These are phyloP conservation scores for Russula olivacea DNA, from an alignment of 768 basidiomycete species.

Conservation along the genomic window DNA sequence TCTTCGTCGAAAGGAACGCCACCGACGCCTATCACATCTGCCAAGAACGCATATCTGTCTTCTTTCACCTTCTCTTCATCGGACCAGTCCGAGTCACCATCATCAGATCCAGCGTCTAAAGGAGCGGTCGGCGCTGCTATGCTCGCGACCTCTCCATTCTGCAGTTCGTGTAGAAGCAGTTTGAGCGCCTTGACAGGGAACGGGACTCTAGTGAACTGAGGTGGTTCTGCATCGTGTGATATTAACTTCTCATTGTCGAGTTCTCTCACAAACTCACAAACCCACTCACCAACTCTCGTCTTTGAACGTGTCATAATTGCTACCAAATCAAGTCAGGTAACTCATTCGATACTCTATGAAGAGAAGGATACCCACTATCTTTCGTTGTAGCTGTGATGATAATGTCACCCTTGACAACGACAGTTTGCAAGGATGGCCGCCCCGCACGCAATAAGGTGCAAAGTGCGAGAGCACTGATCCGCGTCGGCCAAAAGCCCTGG, in stretches of 20 bases:
- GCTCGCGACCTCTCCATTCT: slow-evolving; percentile 68
- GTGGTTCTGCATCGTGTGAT: slow-evolving; percentile 53
- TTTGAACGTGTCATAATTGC: slow-evolving; percentile 96
- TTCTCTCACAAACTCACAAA: neutral
- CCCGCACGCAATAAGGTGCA: slow-evolving; percentile 63
- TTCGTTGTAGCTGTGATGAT: slow-evolving; percentile 75
- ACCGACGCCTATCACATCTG: slow-evolving; percentile 72
- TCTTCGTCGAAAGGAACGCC: slow-evolving; percentile 66
- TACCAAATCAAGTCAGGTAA: slow-evolving; percentile 29
- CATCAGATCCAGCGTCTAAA: slow-evolving; percentile 65
- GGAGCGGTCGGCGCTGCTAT: slow-evolving; percentile 50
- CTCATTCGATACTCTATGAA: neutral
- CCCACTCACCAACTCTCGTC: slow-evolving; percentile 70
- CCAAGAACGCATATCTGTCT: slow-evolving; percentile 79
- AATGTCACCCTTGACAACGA: slow-evolving; percentile 87
- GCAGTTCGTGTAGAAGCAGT: slow-evolving; percentile 77
- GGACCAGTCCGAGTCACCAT: slow-evolving; percentile 89
- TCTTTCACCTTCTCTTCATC: slow-evolving; percentile 76
- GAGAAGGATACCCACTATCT: slow-evolving; percentile 56
- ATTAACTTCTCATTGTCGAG: slow-evolving; percentile 24
- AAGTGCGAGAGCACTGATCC: slow-evolving; percentile 79
- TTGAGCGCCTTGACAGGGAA: slow-evolving; percentile 95
- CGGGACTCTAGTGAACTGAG: slow-evolving; percentile 75
- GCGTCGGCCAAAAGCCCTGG: slow-evolving; percentile 90
- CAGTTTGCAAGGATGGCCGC: slow-evolving; percentile 56